phyloP scores from a whole-genome alignment of 2,329 filamentous ascomycete genomes.

The Alternaria metachromatica region DNA sequence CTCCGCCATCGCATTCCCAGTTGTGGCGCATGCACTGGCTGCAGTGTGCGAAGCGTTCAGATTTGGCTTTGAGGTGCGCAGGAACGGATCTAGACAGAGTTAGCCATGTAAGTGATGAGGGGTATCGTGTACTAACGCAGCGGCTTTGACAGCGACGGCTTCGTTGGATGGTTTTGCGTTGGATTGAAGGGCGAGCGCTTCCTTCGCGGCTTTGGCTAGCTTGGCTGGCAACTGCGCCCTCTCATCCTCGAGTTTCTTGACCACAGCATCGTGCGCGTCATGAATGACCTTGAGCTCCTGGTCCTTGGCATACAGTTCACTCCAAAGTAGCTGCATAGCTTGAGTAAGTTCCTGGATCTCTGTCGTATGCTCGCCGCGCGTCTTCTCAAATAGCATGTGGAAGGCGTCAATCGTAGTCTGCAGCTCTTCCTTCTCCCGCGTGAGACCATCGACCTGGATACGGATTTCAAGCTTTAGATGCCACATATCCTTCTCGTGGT shows the following conservation, averaged over 20 bases:
- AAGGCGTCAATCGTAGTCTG: neutral
- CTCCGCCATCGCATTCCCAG: neutral
- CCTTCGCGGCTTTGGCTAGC: neutral
- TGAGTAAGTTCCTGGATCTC: neutral
- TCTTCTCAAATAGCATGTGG: rapidly evolving
- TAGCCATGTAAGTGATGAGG: neutral
- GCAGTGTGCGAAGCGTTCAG: neutral
- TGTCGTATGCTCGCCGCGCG: neutral
- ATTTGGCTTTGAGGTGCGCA: neutral
- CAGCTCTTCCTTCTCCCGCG: neutral
- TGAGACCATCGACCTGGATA: neutral
- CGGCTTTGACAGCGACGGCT: neutral
- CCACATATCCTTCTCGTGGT: neutral
- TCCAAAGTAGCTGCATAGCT: neutral
- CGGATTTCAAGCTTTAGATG: neutral
- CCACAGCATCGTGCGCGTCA: neutral
- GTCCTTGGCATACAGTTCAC: neutral
- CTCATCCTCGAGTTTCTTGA: neutral
- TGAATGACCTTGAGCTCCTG: neutral
- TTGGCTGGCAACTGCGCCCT: neutral
- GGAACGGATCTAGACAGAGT: neutral
- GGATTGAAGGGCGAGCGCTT: neutral
- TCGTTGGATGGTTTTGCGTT: neutral
- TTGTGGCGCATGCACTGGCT: neutral
- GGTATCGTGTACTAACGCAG: neutral